phyloP scores from a whole-genome alignment of 1,284 basidiomycete genomes.

The Papiliotrema laurentii region DNA sequence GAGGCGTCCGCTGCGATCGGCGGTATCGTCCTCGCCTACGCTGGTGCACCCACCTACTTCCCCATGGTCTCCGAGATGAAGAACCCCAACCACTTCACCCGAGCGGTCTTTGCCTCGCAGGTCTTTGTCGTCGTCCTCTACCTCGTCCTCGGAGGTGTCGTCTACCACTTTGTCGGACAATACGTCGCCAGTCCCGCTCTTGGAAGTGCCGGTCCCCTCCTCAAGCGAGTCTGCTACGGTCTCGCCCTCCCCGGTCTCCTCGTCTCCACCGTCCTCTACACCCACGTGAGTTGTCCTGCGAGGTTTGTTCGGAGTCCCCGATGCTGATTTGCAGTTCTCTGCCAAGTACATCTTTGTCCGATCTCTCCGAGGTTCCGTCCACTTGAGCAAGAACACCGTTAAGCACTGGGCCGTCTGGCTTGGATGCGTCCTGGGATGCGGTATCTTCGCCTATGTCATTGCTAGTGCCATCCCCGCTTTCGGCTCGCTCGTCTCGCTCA shows the following conservation, averaged over 20 bases:
- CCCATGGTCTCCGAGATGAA: slow-evolving; percentile 48
- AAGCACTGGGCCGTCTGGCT: slow-evolving; percentile 59
- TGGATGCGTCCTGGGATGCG: background rate
- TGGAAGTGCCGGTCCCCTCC: slow-evolving; percentile 43
- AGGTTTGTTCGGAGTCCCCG: slow-evolving; percentile 34
- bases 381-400: slow-evolving; percentile 57
- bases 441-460: background rate
- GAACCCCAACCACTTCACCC: slow-evolving; percentile 29
- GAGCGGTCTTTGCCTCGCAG: slow-evolving; percentile 19
- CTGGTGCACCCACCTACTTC: slow-evolving; percentile 31
- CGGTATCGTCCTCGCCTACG: slow-evolving; percentile 39
- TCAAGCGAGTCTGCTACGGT: slow-evolving; percentile 42
- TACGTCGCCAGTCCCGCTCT: slow-evolving; percentile 48
- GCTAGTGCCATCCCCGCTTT: slow-evolving; percentile 16
- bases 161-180: slow-evolving; percentile 35
- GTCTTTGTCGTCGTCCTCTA: slow-evolving; percentile 35
- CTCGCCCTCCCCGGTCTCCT: slow-evolving; percentile 37
- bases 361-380: slow-evolving; percentile 55
- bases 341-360: slow-evolving; percentile 53
- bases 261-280: slow-evolving; percentile 28
- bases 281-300: slow-evolving; percentile 10
- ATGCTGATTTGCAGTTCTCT: slow-evolving; percentile 52
- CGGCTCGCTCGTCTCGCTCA: slow-evolving; percentile 17
- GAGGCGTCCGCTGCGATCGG: slow-evolving; percentile 38
- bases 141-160: slow-evolving; percentile 22